Conservation (phyloP, 345 rosid genomes). For the Hibiscus syriacus region DNA sequence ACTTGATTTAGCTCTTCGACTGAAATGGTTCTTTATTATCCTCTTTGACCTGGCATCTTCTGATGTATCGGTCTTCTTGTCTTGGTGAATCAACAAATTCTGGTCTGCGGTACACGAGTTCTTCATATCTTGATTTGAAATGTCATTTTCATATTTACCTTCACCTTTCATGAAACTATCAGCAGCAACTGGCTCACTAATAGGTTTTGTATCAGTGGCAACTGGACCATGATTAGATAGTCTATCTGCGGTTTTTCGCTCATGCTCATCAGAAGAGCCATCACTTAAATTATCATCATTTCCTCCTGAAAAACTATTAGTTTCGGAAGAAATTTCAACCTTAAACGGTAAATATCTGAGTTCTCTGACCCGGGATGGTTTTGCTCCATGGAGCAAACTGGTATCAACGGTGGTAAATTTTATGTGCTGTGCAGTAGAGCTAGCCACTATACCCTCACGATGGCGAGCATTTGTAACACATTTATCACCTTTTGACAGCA, state of each 20-base stretch:
- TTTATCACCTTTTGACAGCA: constrained; percentile 24
- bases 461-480: constrained; percentile 1
- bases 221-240: constrained; percentile 1
- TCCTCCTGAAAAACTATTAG: constrained; percentile 10
- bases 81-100: constrained; percentile 15
- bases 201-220: constrained; percentile 5
- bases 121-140: constrained; percentile 16
- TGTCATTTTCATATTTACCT: constrained; percentile 10
- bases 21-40: constrained; percentile 35
- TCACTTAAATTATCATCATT: constrained; percentile 10
- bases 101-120: constrained; percentile 21
- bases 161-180: background rate
- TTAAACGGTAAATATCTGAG: constrained; percentile 33
- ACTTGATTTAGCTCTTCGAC: constrained; percentile 31
- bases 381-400: constrained; percentile 38
- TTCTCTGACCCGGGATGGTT: constrained; percentile 28
- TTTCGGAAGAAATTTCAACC: constrained; percentile 16
- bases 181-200: constrained; percentile 1
- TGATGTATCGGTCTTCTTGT: constrained; percentile 4
- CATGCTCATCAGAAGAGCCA: constrained; percentile 10
- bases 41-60: constrained; percentile 26
- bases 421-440: constrained; percentile 12
- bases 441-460: constrained; percentile 6
- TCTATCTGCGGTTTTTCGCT: constrained; percentile 4
- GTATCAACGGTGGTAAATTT: constrained; percentile 52